phyloP scores from a whole-genome alignment of 2,329 filamentous ascomycete genomes.

The Diaporthe ampelina region DNA sequence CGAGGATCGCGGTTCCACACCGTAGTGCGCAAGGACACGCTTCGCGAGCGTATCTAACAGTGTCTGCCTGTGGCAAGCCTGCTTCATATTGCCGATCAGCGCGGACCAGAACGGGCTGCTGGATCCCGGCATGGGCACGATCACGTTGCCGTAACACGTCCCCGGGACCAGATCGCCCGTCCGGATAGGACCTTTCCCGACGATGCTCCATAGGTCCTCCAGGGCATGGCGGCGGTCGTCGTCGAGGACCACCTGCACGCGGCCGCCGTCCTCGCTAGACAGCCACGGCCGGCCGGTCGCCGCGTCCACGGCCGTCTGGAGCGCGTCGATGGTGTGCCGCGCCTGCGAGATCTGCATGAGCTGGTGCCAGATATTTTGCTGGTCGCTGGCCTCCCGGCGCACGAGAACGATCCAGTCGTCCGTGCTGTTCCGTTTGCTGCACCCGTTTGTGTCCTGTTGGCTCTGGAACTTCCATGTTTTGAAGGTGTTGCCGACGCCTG shows the following conservation, averaged over 20 bases:
- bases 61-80: not conserved
- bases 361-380: constrained; percentile 25
- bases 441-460: not conserved
- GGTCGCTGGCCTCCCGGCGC: not conserved
- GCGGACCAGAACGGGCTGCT: constrained; percentile 17
- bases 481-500: not conserved
- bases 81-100: not conserved
- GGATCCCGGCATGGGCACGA: not conserved
- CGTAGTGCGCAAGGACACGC: not conserved
- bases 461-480: not conserved
- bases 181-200: not conserved
- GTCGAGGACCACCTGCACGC: constrained; percentile 13
- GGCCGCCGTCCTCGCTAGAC: not conserved
- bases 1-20: not conserved
- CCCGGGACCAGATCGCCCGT: not conserved
- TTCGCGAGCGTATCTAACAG: not conserved
- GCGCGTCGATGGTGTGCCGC: not conserved
- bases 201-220: constrained; percentile 14
- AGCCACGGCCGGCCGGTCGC: not conserved
- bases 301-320: not conserved
- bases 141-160: constrained; percentile 17
- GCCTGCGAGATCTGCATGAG: constrained; percentile 5
- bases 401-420: constrained; percentile 2
- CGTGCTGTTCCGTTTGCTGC: not conserved
- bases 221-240: not conserved